phyloP scores from a whole-genome alignment of 768 basidiomycete species.

The Lactarius hengduanensis region DNA sequence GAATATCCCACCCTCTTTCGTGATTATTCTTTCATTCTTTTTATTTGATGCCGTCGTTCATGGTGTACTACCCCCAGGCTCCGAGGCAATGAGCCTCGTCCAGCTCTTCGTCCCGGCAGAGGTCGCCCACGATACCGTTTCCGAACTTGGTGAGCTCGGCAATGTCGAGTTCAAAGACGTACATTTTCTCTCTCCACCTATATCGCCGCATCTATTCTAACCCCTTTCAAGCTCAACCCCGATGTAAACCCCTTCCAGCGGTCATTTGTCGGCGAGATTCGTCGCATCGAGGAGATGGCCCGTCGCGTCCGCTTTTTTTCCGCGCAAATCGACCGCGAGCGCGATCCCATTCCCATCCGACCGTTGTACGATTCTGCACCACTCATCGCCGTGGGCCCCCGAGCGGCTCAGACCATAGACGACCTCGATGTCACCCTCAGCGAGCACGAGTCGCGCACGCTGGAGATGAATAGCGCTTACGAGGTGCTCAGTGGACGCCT shows the following conservation, averaged over 20 bases:
- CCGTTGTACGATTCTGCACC: slow-evolving; percentile 85
- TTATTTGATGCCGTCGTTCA: not conserved
- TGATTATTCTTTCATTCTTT: slow-evolving; percentile 40
- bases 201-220: slow-evolving; percentile 1
- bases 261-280: slow-evolving; percentile 94
- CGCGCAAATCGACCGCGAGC: slow-evolving; percentile 82
- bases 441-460: slow-evolving; percentile 82
- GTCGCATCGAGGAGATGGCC: slow-evolving; percentile 93
- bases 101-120: slow-evolving; percentile 97
- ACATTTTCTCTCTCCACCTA: slow-evolving; percentile 33
- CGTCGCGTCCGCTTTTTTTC: slow-evolving; percentile 90
- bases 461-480: slow-evolving; percentile 92
- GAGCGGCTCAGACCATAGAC: slow-evolving; percentile 90
- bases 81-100: slow-evolving; percentile 97
- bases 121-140: slow-evolving; percentile 95
- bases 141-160: slow-evolving; percentile 92
- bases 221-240: slow-evolving; percentile 72
- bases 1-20: slow-evolving; percentile 85
- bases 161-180: slow-evolving; percentile 98
- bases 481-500: slow-evolving; percentile 82
- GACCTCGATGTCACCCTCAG: slow-evolving; percentile 85
- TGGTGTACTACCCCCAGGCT: slow-evolving; percentile 52
- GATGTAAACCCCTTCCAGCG: slow-evolving; percentile 97
- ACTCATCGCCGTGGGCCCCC: slow-evolving; percentile 85
- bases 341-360: slow-evolving; percentile 77